Percentiles rank a stretch among this genome's conserved stretches.
phyloP scores from a whole-genome alignment of 192 early-diverging fungal genomes.

The Chytriomyces sp. region DNA sequence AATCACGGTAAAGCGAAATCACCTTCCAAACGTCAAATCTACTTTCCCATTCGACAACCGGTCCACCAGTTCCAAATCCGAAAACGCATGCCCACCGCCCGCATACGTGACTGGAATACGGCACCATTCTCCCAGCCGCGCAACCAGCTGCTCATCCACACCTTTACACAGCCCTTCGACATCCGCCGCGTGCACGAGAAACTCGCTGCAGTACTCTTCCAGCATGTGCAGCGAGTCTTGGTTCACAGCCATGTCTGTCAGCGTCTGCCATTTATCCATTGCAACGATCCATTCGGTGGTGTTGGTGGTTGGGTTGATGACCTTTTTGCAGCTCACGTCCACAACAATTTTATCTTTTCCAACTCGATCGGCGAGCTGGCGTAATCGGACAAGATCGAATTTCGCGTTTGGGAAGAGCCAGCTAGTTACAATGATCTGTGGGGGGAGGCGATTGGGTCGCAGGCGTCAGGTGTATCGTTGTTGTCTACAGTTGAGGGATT shows the following conservation, averaged over 20 bases:
- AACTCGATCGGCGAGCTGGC: slow-evolving; percentile 50
- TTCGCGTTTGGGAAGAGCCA: slow-evolving; percentile 85
- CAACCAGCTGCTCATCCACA: slow-evolving; percentile 87
- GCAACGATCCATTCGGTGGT: slow-evolving; percentile 88
- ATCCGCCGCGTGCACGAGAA: slow-evolving; percentile 96
- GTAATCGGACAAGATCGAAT: slow-evolving; percentile 74
- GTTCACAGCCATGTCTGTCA: slow-evolving; percentile 85
- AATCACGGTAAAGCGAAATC: not conserved
- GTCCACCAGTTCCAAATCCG: slow-evolving; percentile 81
- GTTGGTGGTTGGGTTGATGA: slow-evolving; percentile 23
- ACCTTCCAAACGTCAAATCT: slow-evolving; percentile 93
- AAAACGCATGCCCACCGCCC: slow-evolving; percentile 75
- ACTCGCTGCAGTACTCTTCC: slow-evolving; percentile 71
- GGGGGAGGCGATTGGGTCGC: not conserved
- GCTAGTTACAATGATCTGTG: slow-evolving; percentile 90
- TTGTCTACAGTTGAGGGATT: not conserved
- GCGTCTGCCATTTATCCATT: slow-evolving; percentile 98
- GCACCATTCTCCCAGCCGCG: slow-evolving; percentile 80
- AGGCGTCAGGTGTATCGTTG: not conserved
- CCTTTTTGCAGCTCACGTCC: slow-evolving; percentile 77
- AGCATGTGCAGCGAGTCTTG: slow-evolving; percentile 62
- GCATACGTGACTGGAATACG: slow-evolving; percentile 94
- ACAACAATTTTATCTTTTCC: slow-evolving; percentile 78
- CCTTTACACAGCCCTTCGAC: slow-evolving; percentile 96
- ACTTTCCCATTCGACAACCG: slow-evolving; percentile 79